phyloP scores from a whole-genome alignment of 306 rosid genomes.

The Lathyrus tuberosus region DNA sequence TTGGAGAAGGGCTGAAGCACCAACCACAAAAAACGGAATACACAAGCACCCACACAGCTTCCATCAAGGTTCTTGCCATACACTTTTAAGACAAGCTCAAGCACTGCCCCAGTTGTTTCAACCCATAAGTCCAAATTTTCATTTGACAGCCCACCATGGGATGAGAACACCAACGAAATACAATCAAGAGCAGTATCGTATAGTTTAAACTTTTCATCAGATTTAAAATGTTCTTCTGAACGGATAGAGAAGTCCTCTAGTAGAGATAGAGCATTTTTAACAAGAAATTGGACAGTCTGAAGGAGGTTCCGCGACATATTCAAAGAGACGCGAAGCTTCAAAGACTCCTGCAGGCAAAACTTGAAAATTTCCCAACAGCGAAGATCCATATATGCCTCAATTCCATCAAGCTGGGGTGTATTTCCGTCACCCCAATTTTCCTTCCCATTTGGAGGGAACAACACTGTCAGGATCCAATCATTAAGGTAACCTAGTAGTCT shows the following conservation, averaged over 20 bases:
- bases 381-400: slow-evolving; percentile 61
- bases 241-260: slow-evolving; percentile 37
- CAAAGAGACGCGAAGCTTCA: slow-evolving; percentile 52
- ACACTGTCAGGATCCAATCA: slow-evolving; percentile 79
- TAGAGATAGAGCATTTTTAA: slow-evolving; percentile 51
- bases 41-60: slow-evolving; percentile 51
- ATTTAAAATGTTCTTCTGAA: slow-evolving; percentile 38
- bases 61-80: slow-evolving; percentile 49
- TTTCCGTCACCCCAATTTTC: slow-evolving; percentile 41
- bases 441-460: slow-evolving; percentile 69
- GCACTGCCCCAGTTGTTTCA: slow-evolving; percentile 52
- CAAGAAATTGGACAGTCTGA: slow-evolving; percentile 55
- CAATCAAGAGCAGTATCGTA: slow-evolving; percentile 64
- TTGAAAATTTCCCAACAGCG: slow-evolving; percentile 85
- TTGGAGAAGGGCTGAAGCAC: slow-evolving; percentile 83
- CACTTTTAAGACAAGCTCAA: slow-evolving; percentile 63
- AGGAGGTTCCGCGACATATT: slow-evolving; percentile 68
- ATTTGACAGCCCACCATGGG: slow-evolving; percentile 72
- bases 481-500: slow-evolving; percentile 60
- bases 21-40: slow-evolving; percentile 54
- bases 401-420: slow-evolving; percentile 44
- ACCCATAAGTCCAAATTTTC: slow-evolving; percentile 79
- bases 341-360: slow-evolving; percentile 77
- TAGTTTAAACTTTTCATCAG: slow-evolving; percentile 52
- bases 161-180: slow-evolving; percentile 69